Evolutionary conservation across 345 rosid genomes (phyloP).

Genomic region (Zanthoxylum bungeanum): DNA sequence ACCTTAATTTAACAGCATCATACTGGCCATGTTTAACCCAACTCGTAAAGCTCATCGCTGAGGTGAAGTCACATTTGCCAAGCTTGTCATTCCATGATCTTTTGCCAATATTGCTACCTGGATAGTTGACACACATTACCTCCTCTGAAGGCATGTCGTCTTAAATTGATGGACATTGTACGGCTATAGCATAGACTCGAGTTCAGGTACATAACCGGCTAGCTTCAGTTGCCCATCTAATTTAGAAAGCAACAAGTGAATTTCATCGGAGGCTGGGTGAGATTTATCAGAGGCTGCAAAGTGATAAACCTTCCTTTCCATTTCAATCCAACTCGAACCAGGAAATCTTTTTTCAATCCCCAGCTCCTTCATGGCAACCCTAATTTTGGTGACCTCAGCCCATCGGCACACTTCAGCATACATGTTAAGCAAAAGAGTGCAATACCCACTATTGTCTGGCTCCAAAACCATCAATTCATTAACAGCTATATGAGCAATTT

Average conservation of each 20-base stretch:
- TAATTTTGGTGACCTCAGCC: slow-evolving; percentile 57
- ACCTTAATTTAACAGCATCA: slow-evolving; percentile 81
- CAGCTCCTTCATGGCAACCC: slow-evolving; percentile 51
- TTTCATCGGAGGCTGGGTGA: slow-evolving; percentile 44
- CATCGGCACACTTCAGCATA: slow-evolving; percentile 65
- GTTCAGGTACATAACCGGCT: slow-evolving; percentile 20
- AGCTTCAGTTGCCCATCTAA: slow-evolving; percentile 52
- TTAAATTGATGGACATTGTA: not conserved
- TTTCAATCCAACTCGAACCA: slow-evolving; percentile 71
- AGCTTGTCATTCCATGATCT: slow-evolving; percentile 74
- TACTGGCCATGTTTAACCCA: slow-evolving; percentile 75
- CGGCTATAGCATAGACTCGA: slow-evolving; percentile 5
- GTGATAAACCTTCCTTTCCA: slow-evolving; percentile 40
- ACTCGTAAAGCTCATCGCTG: slow-evolving; percentile 71
- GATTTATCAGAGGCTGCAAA: slow-evolving; percentile 67
- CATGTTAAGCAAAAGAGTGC: slow-evolving; percentile 53
- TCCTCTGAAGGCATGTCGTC: not conserved
- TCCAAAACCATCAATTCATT: slow-evolving; percentile 55
- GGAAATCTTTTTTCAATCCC: slow-evolving; percentile 57
- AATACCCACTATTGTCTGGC: slow-evolving; percentile 59
- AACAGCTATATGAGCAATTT: slow-evolving; percentile 56
- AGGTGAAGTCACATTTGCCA: slow-evolving; percentile 76
- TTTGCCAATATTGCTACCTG: slow-evolving; percentile 63
- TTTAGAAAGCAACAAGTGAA: slow-evolving; percentile 44
- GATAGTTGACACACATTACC: slow-evolving; percentile 15